These are phyloP conservation scores for Diphasiastrum complanatum DNA, from an alignment of 83 land plant genomes.

Conservation along the genomic window DNA sequence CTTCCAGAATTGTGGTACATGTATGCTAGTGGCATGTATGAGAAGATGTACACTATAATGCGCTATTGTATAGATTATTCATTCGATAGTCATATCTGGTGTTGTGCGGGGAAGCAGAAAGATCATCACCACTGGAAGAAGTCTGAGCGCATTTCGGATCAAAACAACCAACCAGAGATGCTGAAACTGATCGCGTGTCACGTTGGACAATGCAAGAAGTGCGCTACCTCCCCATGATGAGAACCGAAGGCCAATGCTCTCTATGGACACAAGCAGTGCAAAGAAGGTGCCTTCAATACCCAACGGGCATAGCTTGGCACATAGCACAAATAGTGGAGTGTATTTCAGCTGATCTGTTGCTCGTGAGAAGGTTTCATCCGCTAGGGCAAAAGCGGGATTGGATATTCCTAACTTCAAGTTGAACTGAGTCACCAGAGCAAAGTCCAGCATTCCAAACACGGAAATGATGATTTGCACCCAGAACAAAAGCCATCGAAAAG, in stretches of 20 bases:
- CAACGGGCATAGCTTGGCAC: constrained; percentile 71
- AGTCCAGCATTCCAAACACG: constrained; percentile 69
- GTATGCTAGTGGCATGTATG: no score
- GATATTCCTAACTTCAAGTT: constrained; percentile 57
- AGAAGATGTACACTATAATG: no score
- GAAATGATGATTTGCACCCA: constrained; percentile 59
- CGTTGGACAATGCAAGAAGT: constrained; percentile 47
- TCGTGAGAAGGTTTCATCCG: constrained; percentile 46
- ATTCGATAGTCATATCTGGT: no score
- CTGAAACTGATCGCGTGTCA: constrained; percentile 50
- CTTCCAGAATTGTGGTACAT: no score
- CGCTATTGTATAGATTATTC: no score
- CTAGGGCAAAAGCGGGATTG: constrained; percentile 53
- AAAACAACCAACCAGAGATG: constrained; percentile 68
- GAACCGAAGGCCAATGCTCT: constrained; percentile 56
- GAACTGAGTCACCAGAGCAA: constrained; percentile 50
- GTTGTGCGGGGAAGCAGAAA: constrained; percentile 64
- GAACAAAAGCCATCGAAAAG: constrained; percentile 47
- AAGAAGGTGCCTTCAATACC: constrained; percentile 95
- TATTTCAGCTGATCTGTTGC: constrained; percentile 57
- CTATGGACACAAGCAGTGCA: constrained; percentile 86
- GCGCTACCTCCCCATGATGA: constrained; percentile 70
- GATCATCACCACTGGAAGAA: constrained; percentile 46
- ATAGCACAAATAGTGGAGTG: constrained; percentile 85
- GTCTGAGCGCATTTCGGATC: constrained; percentile 50